phyloP scores from a whole-genome alignment of 306 rosid species.

The Spatholobus suberectus region DNA sequence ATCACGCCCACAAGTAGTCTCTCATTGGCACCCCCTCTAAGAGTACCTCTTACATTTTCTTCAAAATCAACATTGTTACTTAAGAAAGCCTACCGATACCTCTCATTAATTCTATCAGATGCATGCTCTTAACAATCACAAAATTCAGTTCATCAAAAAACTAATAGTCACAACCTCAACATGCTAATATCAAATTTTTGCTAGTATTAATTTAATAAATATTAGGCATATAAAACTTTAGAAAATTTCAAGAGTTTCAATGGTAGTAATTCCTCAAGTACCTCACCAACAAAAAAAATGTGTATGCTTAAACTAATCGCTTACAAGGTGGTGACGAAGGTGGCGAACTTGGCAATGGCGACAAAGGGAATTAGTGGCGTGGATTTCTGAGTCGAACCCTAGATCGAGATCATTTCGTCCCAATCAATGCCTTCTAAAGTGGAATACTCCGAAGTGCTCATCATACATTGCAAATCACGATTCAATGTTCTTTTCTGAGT shows the following conservation, averaged over 20 bases:
- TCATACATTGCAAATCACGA: slow-evolving; percentile 55
- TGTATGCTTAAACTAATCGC: no score
- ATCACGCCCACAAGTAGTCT: slow-evolving; percentile 78
- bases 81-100: slow-evolving; percentile 39
- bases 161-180: no score
- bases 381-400: slow-evolving; percentile 43
- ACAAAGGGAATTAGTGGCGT: slow-evolving; percentile 50
- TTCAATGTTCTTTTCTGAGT: neutral
- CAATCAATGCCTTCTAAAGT: slow-evolving; percentile 68
- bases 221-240: neutral
- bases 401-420: slow-evolving; percentile 57
- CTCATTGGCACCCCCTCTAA: slow-evolving; percentile 48
- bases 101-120: slow-evolving; percentile 48
- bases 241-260: neutral
- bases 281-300: neutral
- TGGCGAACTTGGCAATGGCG: slow-evolving; percentile 52
- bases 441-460: slow-evolving; percentile 92
- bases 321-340: slow-evolving; percentile 50
- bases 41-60: slow-evolving; percentile 45
- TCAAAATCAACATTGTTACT: slow-evolving; percentile 45
- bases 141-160: no score
- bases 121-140: slow-evolving; percentile 52
- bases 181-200: neutral
- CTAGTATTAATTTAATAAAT: neutral
- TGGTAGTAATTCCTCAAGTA: neutral